Evolutionary conservation across 2,329 filamentous ascomycete genomes (phyloP).

Genomic region (Nigrospora sphaerica): DNA sequence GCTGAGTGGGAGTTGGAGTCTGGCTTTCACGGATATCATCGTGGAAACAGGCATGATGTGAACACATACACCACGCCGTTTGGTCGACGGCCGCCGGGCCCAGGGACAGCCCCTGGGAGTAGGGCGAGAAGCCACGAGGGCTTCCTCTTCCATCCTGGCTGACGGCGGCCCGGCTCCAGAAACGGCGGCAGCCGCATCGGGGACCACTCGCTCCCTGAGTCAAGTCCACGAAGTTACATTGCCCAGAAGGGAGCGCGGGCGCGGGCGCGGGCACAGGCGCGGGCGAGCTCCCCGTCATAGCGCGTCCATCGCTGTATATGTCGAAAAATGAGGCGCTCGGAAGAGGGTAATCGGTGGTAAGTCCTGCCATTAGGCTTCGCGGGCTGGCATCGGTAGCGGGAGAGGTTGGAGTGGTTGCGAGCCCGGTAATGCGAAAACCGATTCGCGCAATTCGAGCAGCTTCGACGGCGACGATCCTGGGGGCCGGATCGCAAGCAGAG

Average conservation of each 20-base stretch:
- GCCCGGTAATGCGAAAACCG: too few species aligned
- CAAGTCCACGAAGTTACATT: conserved; percentile 52
- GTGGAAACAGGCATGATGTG: conserved; percentile 56
- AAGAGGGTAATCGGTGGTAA: conserved; percentile 37
- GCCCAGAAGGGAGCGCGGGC: conserved; percentile 38
- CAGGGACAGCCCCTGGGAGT: conserved; percentile 12
- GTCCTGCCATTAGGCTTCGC: conserved; percentile 43
- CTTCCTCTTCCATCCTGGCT: conserved; percentile 22
- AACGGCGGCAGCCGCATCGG: conserved; percentile 53
- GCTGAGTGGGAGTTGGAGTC: conserved; percentile 1
- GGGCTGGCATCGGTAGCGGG: conserved; percentile 20
- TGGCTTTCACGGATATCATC: conserved; percentile 35
- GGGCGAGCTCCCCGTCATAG: conserved; percentile 16
- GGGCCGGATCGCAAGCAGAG: too few species aligned
- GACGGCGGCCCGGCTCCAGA: conserved; percentile 42
- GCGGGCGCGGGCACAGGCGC: conserved; percentile 15
- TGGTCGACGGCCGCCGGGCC: conserved; percentile 25
- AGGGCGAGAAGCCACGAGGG: conserved; percentile 14
- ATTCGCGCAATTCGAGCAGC: too few species aligned
- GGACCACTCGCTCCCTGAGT: conserved; percentile 42
- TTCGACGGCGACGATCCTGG: too few species aligned
- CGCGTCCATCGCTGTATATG: conserved; percentile 43
- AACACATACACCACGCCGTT: conserved; percentile 52
- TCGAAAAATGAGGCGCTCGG: conserved; percentile 43
- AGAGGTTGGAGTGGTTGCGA: not conserved